Conservation (phyloP, 1,284 basidiomycete species). For the Trichosporon faecale region DNA sequence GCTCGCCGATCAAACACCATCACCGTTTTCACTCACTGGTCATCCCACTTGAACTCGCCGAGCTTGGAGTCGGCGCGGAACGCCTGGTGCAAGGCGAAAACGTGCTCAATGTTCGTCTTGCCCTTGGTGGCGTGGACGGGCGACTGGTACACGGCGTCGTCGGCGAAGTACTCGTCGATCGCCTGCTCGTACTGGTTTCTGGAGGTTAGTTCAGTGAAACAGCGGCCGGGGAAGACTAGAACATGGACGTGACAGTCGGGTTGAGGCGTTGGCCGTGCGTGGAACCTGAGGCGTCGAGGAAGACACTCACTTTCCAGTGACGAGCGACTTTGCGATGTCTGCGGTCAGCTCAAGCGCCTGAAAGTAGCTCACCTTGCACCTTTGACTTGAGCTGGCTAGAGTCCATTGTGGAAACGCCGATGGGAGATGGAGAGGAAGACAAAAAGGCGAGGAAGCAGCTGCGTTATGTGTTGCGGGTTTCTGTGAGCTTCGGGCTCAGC, state of each 20-base stretch:
- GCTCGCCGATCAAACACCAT: neutral
- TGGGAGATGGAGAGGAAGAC: neutral
- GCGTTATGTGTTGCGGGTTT: neutral
- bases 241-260: neutral
- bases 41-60: slow-evolving; percentile 35
- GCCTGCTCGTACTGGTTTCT: slow-evolving; percentile 35
- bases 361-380: neutral
- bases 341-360: neutral
- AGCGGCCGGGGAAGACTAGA: neutral
- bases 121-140: slow-evolving; percentile 28
- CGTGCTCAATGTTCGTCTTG: slow-evolving; percentile 35
- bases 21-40: slow-evolving; percentile 29
- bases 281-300: slow-evolving; percentile 5
- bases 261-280: neutral
- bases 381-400: neutral
- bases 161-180: slow-evolving; percentile 39
- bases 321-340: neutral
- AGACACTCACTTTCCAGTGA: slow-evolving; percentile 7
- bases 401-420: neutral
- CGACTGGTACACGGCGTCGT: slow-evolving; percentile 31
- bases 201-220: neutral
- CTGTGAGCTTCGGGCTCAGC: neutral
- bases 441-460: neutral
- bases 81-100: slow-evolving; percentile 26
- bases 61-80: slow-evolving; percentile 27